Percentiles rank a stretch among this genome's conserved stretches.
Conservation (phyloP, 2,329 filamentous ascomycete genomes). For the Clonostachys solani region DNA sequence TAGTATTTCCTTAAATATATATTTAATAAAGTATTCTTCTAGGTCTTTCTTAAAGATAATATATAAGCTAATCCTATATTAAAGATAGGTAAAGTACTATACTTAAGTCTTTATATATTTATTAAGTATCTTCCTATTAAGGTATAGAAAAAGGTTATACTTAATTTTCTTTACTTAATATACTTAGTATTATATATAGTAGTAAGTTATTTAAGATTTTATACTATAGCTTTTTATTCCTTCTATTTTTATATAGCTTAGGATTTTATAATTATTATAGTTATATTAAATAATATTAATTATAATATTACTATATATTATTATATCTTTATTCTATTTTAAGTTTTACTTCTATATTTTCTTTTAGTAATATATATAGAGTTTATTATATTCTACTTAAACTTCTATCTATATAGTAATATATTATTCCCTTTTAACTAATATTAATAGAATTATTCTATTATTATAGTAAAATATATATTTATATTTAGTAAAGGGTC, state of each 20-base stretch:
- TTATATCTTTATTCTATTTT: background rate
- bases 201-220: background rate
- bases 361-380: too few species aligned
- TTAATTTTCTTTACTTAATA: background rate
- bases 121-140: background rate
- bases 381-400: too few species aligned
- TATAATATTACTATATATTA: background rate
- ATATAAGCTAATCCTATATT: background rate
- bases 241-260: background rate
- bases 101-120: background rate
- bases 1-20: background rate
- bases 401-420: too few species aligned
- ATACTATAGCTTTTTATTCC: too few species aligned
- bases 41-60: background rate
- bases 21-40: too few species aligned
- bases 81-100: background rate
- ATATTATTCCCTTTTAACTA: too few species aligned
- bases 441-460: too few species aligned
- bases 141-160: background rate
- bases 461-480: too few species aligned
- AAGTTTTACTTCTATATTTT: background rate
- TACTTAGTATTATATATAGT: background rate
- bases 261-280: background rate
- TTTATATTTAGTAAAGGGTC: too few species aligned
- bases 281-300: background rate